These are phyloP conservation scores for Cardamine chenopodiifolia DNA, from an alignment of 345 rosid species.

Conservation along the genomic window DNA sequence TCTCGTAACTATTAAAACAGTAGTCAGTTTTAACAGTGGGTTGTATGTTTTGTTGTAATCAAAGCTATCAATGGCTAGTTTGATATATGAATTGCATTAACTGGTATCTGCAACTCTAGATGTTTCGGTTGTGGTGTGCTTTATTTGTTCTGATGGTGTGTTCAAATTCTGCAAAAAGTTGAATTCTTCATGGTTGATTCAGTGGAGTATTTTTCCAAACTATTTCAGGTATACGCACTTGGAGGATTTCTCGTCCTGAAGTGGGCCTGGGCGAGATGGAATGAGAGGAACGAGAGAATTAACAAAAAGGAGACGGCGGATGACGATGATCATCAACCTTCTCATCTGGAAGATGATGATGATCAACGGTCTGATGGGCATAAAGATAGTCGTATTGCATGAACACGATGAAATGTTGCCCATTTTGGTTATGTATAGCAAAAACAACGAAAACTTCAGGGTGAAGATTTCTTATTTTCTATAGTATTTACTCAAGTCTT, in stretches of 20 bases:
- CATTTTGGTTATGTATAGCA: conserved; percentile 42
- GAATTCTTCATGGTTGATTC: conserved; percentile 1
- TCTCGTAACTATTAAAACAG: not conserved
- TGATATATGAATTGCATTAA: not conserved
- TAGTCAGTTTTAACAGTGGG: not conserved
- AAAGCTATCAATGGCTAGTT: not conserved
- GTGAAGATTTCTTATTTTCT: conserved; percentile 31
- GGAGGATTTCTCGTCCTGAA: conserved; percentile 76
- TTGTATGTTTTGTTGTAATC: not conserved
- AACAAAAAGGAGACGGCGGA: conserved; percentile 46
- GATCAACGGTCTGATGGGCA: conserved; percentile 24
- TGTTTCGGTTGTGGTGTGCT: not conserved
- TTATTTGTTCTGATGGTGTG: not conserved
- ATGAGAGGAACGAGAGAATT: conserved; percentile 69
- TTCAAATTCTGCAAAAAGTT: conserved; percentile 12
- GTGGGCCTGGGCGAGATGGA: conserved; percentile 93
- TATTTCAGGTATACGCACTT: conserved; percentile 70
- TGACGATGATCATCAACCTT: conserved; percentile 39
- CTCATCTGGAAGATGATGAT: conserved; percentile 18
- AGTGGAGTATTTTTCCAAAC: not conserved
- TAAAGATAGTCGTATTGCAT: conserved; percentile 32
- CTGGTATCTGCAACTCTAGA: not conserved
- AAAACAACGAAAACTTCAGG: conserved; percentile 10
- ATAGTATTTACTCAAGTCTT: conserved; percentile 21
- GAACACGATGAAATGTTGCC: conserved; percentile 5